Evolutionary conservation across 768 basidiomycete species (phyloP), one percentile per base, ranked within the genome.

Genomic region (Crassisporium funariophilum): DNA sequence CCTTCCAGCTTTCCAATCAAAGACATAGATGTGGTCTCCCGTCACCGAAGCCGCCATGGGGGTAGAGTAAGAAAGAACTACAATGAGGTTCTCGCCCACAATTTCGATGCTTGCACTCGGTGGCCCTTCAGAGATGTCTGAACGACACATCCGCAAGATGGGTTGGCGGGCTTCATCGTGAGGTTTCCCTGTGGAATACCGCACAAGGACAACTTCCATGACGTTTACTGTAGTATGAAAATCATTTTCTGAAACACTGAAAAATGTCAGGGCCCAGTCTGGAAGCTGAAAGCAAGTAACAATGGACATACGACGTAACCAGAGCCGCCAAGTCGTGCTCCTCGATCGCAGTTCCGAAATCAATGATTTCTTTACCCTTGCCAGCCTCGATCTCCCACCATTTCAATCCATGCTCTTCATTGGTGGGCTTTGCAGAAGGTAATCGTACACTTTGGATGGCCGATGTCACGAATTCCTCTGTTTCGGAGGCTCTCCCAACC

Each of bases 331-430:
- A 35, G 25, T 59, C 58, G 29, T 59, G 50, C 45, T 59, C 55
- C 35, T 59, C 58, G 17, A 59, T 50, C 23, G 50, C 40, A 15
- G 53, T 56, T 22, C 53, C 58, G 35, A 59, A 56, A 41, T 59
- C 55, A 5, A 56, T 41, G 36, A 56, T 47, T 4, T 50, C 25
- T 16, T 41, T 42, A n/a, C n/a, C n/a, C n/a, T n/a, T n/a, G 2
- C 16, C 43, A 23, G 47, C 43, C 8, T 54, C 35, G 22, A 57
- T 34, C 9, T 38, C 34, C 10, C 13, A 13, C 41, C 46, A 52
- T 4, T 41, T 15, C 16, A 49, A 19, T 0, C 13, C 3, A 9
- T 35, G 13, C 9, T 24, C 24, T 3, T 23, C 33, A 24, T 4
- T 13, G 22, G 16, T 22, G 11, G 16, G 11, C 22, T 17, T 8